Evolutionary conservation across 2,329 filamentous ascomycete genomes (phyloP).

Genomic region (Diaporthe batatas): DNA sequence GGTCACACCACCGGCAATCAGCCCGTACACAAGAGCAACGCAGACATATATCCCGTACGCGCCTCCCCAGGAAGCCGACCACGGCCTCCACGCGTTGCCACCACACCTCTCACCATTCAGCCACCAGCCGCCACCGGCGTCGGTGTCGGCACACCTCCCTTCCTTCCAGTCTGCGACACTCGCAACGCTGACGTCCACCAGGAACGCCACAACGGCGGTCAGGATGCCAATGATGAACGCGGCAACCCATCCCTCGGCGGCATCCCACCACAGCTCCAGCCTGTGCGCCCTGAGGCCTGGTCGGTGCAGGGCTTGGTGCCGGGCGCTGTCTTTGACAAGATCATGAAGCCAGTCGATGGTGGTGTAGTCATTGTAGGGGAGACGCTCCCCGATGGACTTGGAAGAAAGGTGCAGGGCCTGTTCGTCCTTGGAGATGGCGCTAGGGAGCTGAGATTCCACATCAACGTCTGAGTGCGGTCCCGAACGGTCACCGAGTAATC

Average conservation of each 20-base stretch:
- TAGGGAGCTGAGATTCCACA: slow-evolving; percentile 42
- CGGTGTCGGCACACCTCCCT: slow-evolving; percentile 63
- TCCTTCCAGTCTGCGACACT: slow-evolving; percentile 69
- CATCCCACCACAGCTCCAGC: slow-evolving; percentile 61
- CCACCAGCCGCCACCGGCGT: slow-evolving; percentile 54
- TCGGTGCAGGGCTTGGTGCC: slow-evolving; percentile 44
- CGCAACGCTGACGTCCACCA: slow-evolving; percentile 64
- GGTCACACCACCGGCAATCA: slow-evolving; percentile 47
- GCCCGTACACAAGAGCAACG: slow-evolving; percentile 46
- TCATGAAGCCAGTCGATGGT: slow-evolving; percentile 75
- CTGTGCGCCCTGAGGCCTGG: slow-evolving; percentile 51
- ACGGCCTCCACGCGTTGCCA: slow-evolving; percentile 56
- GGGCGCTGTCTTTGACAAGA: slow-evolving; percentile 69
- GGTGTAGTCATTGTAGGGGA: slow-evolving; percentile 72
- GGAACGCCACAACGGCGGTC: slow-evolving; percentile 67
- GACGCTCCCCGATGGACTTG: slow-evolving; percentile 62
- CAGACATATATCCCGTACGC: slow-evolving; percentile 48
- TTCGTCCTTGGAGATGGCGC: slow-evolving; percentile 55
- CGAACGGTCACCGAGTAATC: neutral
- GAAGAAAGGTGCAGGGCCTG: slow-evolving; percentile 47
- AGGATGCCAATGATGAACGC: slow-evolving; percentile 65
- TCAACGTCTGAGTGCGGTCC: slow-evolving; percentile 33
- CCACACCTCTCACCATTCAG: slow-evolving; percentile 65
- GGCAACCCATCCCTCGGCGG: slow-evolving; percentile 67
- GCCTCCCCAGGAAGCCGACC: slow-evolving; percentile 51